A percentile compares a stretch with the other conserved stretches of the same genome.
phyloP scores from a whole-genome alignment of 2,329 filamentous ascomycete species.

The Botrytis aclada region DNA sequence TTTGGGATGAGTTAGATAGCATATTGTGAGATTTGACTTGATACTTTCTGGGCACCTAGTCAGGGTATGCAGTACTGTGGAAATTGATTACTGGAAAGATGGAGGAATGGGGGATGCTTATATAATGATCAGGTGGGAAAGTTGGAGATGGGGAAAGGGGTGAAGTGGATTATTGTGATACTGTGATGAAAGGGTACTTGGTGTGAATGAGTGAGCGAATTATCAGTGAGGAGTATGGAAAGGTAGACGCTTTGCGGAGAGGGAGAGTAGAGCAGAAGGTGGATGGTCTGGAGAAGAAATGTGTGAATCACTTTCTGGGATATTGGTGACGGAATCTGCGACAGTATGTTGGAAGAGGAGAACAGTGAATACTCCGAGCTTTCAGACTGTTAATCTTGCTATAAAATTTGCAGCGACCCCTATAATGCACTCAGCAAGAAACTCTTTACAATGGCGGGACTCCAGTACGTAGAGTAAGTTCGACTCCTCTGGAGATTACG shows the following conservation, averaged over 20 bases:
- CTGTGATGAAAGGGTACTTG: background rate
- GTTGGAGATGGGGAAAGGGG: background rate
- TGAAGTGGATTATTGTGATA: background rate
- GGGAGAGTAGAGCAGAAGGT: background rate
- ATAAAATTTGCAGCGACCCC: background rate
- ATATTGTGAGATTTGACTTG: background rate
- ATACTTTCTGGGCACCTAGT: background rate
- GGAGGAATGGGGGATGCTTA: background rate
- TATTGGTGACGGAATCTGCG: background rate
- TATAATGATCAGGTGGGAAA: background rate
- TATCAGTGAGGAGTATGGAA: background rate
- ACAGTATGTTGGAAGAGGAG: background rate
- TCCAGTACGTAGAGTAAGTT: background rate
- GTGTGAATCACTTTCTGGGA: background rate
- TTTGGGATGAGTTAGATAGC: background rate
- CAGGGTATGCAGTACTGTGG: background rate
- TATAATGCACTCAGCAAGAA: background rate
- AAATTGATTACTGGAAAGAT: accelerated
- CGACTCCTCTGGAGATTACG: background rate
- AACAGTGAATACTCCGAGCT: background rate
- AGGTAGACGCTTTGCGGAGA: too few relatives aligned
- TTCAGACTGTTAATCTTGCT: background rate
- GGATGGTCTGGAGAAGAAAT: background rate
- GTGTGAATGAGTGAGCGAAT: background rate
- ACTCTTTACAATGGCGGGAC: background rate